These are phyloP conservation scores for Neonectria sp. DNA, from an alignment of 2,329 filamentous ascomycete species.

Conservation along the genomic window DNA sequence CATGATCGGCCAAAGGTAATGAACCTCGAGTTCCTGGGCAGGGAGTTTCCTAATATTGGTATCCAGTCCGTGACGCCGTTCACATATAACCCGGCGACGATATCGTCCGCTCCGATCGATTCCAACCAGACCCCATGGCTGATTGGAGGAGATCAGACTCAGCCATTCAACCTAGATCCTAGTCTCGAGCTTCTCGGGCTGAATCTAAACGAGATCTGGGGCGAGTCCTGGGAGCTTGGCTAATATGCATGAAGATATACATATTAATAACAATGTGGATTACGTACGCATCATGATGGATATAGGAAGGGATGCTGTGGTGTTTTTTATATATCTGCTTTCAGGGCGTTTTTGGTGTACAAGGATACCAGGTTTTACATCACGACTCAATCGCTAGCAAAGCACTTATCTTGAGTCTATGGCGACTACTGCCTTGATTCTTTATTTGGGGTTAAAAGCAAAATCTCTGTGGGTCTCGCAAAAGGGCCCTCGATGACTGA, in stretches of 20 bases:
- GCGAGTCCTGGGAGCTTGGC: constrained; percentile 63
- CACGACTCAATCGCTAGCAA: constrained; percentile 42
- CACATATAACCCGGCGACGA: constrained; percentile 53
- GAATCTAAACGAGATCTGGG: constrained; percentile 71
- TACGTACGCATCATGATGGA: constrained; percentile 21
- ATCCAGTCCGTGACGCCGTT: constrained; percentile 61
- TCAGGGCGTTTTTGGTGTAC: constrained; percentile 24
- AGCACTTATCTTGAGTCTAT: constrained; percentile 25
- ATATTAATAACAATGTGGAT: constrained; percentile 44
- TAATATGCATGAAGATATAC: constrained; percentile 42
- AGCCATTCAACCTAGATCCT: constrained; percentile 66
- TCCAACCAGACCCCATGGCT: constrained; percentile 53
- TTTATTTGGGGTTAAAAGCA: constrained; percentile 20
- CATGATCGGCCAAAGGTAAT: constrained; percentile 59
- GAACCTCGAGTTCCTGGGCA: constrained; percentile 45
- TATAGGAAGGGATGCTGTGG: constrained; percentile 5
- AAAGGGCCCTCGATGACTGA: constrained; percentile 19
- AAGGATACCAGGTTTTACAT: constrained; percentile 43
- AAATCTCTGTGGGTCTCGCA: constrained; percentile 25
- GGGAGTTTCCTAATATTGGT: constrained; percentile 49
- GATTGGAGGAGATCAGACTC: constrained; percentile 50
- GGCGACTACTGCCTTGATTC: constrained; percentile 14
- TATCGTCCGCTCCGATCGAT: constrained; percentile 52
- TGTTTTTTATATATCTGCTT: constrained; percentile 11
- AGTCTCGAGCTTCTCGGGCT: constrained; percentile 68